Base-by-base conservation (phyloP, 2,329 filamentous ascomycete species). In the Xylariaceae sp. region DNA sequence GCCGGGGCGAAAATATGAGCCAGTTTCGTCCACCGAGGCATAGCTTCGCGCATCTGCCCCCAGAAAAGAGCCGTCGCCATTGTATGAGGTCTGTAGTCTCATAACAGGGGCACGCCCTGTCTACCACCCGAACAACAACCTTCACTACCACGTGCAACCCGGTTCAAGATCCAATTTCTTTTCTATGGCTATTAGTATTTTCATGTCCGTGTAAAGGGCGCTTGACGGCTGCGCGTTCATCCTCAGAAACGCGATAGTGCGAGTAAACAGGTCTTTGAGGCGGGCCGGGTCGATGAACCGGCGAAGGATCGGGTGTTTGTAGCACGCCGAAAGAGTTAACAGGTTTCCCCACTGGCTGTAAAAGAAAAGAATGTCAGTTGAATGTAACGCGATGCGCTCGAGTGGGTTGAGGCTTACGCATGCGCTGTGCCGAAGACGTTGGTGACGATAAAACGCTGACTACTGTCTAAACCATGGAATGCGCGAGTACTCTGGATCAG, bases 331-430 rank as follows among this genome's bases (percentile, higher is more conserved):
- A 2, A 99, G 81, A n/a, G 95, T 89, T 46, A 97, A 77, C 65
- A 96, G 83, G 68, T 97, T 97, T 54, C 94, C 92, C 76, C 95
- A 99, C 89, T 99, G 94, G 5, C 92, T 95, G 58, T n/a, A 5
- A 12, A 46, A 21, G 29, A 41, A 34, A 34, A 34, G 13, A 34
- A 15, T 12, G 49, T 54, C 16, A 57, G 43, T 55, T 30, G 39
- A 54, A 32, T 51, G 5, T 26, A 47, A 46, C 9, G 37, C 13
- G n/a, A 22, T 26, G 2, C 9, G 16, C 2, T n/a, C 8, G 6
- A 15, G 40, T 19, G 19, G 45, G n/a, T 42, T 53, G 30, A 26
- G 55, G 84, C 89, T 83, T 88, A 95, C 89, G 92, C 92, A 77
- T 96, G 92, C 58, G 91, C 88, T 16, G 92, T 97, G 49, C 92